Percentiles rank a stretch among this genome's conserved stretches.
Conservation (phyloP, 2,329 filamentous ascomycete species). For the Xenosphaeropsis pyriputrescens region DNA sequence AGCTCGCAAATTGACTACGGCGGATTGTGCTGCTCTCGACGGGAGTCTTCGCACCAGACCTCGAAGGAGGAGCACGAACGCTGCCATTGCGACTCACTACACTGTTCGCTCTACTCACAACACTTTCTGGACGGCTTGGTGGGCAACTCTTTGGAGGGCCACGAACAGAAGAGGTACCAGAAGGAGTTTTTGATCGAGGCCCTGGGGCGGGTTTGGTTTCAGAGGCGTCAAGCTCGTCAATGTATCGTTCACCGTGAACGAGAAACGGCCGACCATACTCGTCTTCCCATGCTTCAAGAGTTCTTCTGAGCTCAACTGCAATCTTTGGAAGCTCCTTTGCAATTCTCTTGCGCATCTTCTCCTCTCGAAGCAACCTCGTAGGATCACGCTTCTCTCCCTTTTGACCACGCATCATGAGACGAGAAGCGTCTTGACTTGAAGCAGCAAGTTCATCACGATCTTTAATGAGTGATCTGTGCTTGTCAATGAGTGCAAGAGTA, state of each 20-base stretch:
- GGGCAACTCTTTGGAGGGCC: slow-evolving; percentile 34
- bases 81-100: too few relatives aligned
- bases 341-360: slow-evolving; percentile 98
- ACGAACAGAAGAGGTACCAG: slow-evolving; percentile 10
- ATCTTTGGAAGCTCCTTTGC: slow-evolving; percentile 92
- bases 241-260: slow-evolving; percentile 81
- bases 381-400: slow-evolving; percentile 93
- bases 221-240: slow-evolving; percentile 64
- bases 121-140: slow-evolving; percentile 12
- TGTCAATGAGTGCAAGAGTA: slow-evolving; percentile 68
- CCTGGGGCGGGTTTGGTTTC: slow-evolving; percentile 44
- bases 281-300: slow-evolving; percentile 79
- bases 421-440: slow-evolving; percentile 88
- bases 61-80: slow-evolving; percentile 12
- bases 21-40: slow-evolving; percentile 22
- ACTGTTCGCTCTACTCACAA: slow-evolving; percentile 14
- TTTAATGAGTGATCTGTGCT: slow-evolving; percentile 64
- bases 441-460: slow-evolving; percentile 80
- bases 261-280: slow-evolving; percentile 89
- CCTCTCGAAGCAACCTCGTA: slow-evolving; percentile 81
- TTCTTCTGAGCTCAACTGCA: slow-evolving; percentile 65
- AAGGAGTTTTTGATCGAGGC: slow-evolving; percentile 63
- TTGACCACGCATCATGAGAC: slow-evolving; percentile 78
- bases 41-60: slow-evolving; percentile 34
- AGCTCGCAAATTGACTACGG: slow-evolving; percentile 11